A percentile compares a stretch with the other conserved stretches of the same genome.
These are phyloP conservation scores for Chlamydomonas urium DNA, from an alignment of 139 green algal species.

Conservation along the genomic window DNA sequence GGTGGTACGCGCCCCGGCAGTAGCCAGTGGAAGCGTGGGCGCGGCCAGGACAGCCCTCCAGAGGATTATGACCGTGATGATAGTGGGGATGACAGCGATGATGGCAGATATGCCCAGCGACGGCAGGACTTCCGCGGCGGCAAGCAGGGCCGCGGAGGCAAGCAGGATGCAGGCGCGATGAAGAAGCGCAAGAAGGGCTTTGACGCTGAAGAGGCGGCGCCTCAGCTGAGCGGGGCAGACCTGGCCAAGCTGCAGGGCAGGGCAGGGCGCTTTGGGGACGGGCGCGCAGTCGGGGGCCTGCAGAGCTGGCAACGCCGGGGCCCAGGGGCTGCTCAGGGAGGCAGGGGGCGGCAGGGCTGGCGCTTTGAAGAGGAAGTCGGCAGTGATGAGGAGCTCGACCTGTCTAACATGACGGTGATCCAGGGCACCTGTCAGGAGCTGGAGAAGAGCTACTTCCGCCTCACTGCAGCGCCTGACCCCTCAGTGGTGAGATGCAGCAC, in stretches of 20 bases:
- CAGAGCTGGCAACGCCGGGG: constrained; percentile 7
- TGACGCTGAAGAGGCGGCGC: background rate
- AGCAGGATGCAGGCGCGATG: background rate
- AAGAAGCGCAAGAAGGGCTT: background rate
- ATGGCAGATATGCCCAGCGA: background rate
- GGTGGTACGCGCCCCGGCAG: no score
- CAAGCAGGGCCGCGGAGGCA: background rate
- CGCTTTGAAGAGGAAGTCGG: constrained; percentile 17
- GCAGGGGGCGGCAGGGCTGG: background rate
- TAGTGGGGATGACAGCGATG: background rate
- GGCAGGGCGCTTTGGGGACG: constrained; percentile 50
- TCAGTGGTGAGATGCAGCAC: no score
- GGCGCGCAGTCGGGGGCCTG: constrained; percentile 22
- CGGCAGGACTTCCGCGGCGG: background rate
- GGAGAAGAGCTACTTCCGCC: constrained; percentile 85
- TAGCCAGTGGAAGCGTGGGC: background rate
- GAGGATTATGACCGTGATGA: constrained; percentile 14
- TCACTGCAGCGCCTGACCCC: constrained; percentile 68
- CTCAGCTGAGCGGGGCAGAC: background rate
- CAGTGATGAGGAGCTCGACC: constrained; percentile 16
- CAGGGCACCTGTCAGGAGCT: constrained; percentile 38
- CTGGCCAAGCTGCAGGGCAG: constrained; percentile 28
- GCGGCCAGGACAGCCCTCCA: background rate
- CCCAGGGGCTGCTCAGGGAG: background rate
- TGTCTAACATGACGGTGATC: constrained; percentile 15